Evolutionary conservation across 2,329 filamentous ascomycete species (phyloP).

Genomic region (Talaromyces atroroseus): DNA sequence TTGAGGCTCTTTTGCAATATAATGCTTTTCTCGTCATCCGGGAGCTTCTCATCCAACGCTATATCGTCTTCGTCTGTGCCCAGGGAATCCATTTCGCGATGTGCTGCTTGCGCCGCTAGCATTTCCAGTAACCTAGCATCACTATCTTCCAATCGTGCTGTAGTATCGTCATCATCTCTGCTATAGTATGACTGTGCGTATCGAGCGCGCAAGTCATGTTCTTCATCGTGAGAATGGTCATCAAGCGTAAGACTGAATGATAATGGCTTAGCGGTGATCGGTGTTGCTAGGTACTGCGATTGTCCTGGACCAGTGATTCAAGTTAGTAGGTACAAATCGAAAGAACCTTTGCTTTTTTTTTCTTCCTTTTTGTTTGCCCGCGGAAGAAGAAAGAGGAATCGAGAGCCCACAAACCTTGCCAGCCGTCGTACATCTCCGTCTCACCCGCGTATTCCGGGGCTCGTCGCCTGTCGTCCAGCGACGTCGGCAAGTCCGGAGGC

Average conservation of each 20-base stretch:
- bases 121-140: slow-evolving; percentile 90
- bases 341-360: too few relatives aligned
- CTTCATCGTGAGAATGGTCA: slow-evolving; percentile 67
- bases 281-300: slow-evolving; percentile 88
- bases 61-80: slow-evolving; percentile 77
- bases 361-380: background rate
- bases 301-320: slow-evolving; percentile 59
- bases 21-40: slow-evolving; percentile 70
- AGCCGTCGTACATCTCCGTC: slow-evolving; percentile 97
- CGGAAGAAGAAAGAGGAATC: background rate
- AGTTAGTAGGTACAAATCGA: background rate
- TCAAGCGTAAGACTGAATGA: slow-evolving; percentile 81
- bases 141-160: slow-evolving; percentile 62
- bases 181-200: slow-evolving; percentile 25
- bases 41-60: slow-evolving; percentile 65
- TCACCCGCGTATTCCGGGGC: slow-evolving; percentile 66
- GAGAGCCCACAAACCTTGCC: slow-evolving; percentile 67
- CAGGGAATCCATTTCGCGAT: slow-evolving; percentile 62
- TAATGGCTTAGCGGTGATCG: slow-evolving; percentile 75
- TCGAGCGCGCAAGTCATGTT: slow-evolving; percentile 30
- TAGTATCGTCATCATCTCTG: slow-evolving; percentile 26
- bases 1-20: slow-evolving; percentile 82
- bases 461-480: slow-evolving; percentile 77
- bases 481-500: slow-evolving; percentile 81
- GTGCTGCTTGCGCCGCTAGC: slow-evolving; percentile 87